Evolutionary conservation across 345 rosid genomes (phyloP), one percentile per base, ranked within the genome.

Genomic region (Eucalyptus regnans): DNA sequence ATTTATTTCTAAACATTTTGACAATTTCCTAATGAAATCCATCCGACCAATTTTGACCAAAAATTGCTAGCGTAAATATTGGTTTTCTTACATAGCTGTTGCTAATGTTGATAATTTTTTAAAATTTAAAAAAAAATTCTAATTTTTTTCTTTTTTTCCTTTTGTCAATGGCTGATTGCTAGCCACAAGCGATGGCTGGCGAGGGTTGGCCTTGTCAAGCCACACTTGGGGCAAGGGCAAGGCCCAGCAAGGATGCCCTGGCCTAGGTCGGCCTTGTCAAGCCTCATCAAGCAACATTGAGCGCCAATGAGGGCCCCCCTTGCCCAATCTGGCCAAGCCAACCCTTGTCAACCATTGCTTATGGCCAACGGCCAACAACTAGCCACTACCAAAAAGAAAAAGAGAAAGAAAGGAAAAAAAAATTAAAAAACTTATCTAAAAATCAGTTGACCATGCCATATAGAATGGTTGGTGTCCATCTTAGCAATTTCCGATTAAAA

Each of bases 241-340:
- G 62, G 27, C 27, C 62, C 0, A 56, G 3, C 27, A 23, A 56
- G 29, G 62, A 1, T 23, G 27, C 29, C 29, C 1, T 22, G 0
- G 1, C 29, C 12, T 56, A 0, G 62, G 12, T 56, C 1, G 0
- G 27, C 62, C 62, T 23, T 23, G 1, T 1, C 0, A 1, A 23
- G 62, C 62, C 62, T 56, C 62, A 56, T 9, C 23, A 3, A 12
- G 62, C 0, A 0, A 56, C 12, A 23, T 9, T 23, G 27, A 56
- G 12, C 0, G 2, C 62, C 29, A 56, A 56, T 23, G 5, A 23
- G 62, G 29, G 1, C 62, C 5, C 29, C 27, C 27, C 12, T 56
- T 23, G 29, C 29, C 27, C 3, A 56, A 56, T 56, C 3, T 56
- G 1, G 29, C 27, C 62, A 23, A 56, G 62, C 27, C 12, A 23